Evolutionary conservation across 805 yeast species (phyloP), one percentile per base, ranked within the genome.

Genomic region (Kregervanrija fluxuum): DNA sequence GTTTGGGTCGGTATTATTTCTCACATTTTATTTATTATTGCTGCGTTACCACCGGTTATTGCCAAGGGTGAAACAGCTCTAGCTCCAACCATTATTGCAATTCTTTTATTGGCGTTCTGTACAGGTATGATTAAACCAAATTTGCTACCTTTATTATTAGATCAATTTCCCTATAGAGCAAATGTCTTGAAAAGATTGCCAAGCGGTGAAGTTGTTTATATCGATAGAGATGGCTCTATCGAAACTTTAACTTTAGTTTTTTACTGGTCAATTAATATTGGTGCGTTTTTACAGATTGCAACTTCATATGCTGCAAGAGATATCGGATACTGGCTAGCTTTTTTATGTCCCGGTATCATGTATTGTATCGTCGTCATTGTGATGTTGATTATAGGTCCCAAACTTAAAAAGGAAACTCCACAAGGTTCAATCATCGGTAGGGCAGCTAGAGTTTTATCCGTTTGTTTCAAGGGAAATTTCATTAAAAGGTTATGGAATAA

Each of bases 131-230:
- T 75, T 52, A 75, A 75, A 54, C 77, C 80, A 45, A 75, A 75
- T 53, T 67, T 75, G 46, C 64, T 71, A 47, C 77, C 78, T 6
- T 60, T 72, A 40, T 57, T 71, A 43, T 61, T 71, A 62, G 86
- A 82, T 55, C 87, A 82, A 64, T 79, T 75, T 58, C 80, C 82
- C 38, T 75, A 78, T 59, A 68, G 75, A 46, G 71, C 74, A 52
- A 82, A 79, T 50, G 77, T 73, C 41, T 76, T 85, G 44, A 74
- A 71, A 60, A 75, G 74, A 3, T 66, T 75, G 41, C 77, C 79
- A 51, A 58, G 69, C 28, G 95, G 95, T 46, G 80, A 79, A 57
- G 71, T 73, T 40, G 90, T 84, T 33, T 77, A 83, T 53, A 62
- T 73, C 38, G 76, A 72, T 52, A 66, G 74, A 44, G 69, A 67